Percentiles rank a stretch among this genome's conserved stretches.
Evolutionary conservation across 352 stramenopile species (phyloP).

Genomic region (Pythium brassicae): DNA sequence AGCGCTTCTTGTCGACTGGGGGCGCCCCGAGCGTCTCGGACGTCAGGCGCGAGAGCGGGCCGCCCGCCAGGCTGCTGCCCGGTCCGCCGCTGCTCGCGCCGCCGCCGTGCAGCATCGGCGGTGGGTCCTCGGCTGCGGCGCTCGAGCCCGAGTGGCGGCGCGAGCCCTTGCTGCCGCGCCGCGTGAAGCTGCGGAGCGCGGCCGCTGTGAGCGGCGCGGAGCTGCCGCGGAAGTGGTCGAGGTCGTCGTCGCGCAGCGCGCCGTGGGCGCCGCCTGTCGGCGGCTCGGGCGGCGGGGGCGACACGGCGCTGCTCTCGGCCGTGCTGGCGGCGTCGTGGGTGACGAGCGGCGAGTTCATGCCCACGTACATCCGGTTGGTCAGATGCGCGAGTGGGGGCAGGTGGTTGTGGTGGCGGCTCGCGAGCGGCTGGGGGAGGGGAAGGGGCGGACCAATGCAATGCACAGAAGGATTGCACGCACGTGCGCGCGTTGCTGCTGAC

Average conservation of each 20-base stretch:
- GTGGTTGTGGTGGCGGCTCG: background rate
- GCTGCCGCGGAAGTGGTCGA: conserved; percentile 7
- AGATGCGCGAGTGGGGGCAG: background rate
- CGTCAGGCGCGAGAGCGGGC: conserved; percentile 7
- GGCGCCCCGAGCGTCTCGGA: conserved; percentile 7
- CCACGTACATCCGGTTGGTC: conserved; percentile 10
- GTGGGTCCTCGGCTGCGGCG: conserved; percentile 7
- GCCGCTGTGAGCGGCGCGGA: conserved; percentile 8
- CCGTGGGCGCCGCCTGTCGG: conserved; percentile 6
- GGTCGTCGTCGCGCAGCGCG: conserved; percentile 12
- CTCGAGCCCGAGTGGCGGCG: background rate
- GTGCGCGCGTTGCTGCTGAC: too few species aligned
- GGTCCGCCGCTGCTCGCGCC: conserved; percentile 1
- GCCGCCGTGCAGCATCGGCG: background rate
- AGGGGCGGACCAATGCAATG: too few species aligned
- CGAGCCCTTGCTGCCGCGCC: background rate
- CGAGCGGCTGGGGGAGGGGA: background rate
- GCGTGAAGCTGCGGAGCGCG: conserved; percentile 2
- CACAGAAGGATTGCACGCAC: too few species aligned
- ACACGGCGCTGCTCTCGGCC: conserved; percentile 10
- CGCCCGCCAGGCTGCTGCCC: background rate
- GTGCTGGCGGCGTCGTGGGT: conserved; percentile 1
- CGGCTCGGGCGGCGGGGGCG: background rate
- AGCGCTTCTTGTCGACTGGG: conserved; percentile 51
- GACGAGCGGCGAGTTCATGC: conserved; percentile 16